These are phyloP conservation scores for Gracilaria vermiculophylla DNA, from an alignment of 23 red algal genomes.

Conservation along the genomic window DNA sequence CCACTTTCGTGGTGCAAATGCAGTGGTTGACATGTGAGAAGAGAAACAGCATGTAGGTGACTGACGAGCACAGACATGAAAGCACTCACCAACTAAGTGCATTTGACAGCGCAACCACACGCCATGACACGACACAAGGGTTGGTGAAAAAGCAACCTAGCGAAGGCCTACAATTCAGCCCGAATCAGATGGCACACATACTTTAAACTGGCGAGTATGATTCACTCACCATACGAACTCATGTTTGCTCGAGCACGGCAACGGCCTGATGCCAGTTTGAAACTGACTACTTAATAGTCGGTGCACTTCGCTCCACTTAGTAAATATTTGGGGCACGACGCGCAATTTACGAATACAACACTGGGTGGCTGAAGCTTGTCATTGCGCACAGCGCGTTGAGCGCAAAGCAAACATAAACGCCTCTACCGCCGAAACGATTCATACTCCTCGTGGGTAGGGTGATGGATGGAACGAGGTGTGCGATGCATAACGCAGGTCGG, in stretches of 20 bases:
- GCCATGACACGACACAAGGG: no score
- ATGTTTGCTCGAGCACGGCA: not conserved
- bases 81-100: no score
- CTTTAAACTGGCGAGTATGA: not conserved
- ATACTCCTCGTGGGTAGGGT: no score
- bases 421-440: not conserved
- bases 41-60: no score
- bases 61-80: no score
- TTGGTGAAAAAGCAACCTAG: not conserved
- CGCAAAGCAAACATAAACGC: not conserved
- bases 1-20: no score
- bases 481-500: not conserved
- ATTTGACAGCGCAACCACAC: no score
- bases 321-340: not conserved
- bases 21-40: no score
- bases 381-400: not conserved
- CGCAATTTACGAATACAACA: conserved; percentile 3
- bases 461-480: not conserved
- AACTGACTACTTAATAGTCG: not conserved
- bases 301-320: not conserved
- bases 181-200: not conserved
- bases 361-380: not conserved
- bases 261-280: not conserved
- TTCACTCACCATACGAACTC: no score
- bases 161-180: not conserved